A percentile compares a stretch with the other conserved stretches of the same genome.
phyloP scores from a whole-genome alignment of 306 rosid species.

The Malus sylvestris region DNA sequence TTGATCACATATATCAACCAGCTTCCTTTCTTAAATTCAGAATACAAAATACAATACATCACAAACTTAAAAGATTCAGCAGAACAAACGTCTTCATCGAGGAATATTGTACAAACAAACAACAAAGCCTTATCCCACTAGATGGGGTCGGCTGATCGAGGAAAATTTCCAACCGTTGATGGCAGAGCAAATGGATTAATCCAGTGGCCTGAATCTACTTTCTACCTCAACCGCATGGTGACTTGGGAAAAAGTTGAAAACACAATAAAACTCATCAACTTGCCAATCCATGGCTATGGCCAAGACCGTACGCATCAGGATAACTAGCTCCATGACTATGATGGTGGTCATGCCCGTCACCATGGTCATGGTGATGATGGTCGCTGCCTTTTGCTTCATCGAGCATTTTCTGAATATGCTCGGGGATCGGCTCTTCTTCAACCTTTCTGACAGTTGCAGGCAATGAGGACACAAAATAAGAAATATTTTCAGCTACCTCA shows the following conservation, averaged over 20 bases:
- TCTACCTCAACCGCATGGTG: neutral
- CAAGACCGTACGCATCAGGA: constrained; percentile 69
- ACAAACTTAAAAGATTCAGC: neutral
- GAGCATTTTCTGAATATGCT: constrained; percentile 53
- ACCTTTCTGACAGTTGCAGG: constrained; percentile 62
- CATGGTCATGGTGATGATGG: constrained; percentile 23
- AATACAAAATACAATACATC: constrained; percentile 1
- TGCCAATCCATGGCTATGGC: constrained; percentile 54
- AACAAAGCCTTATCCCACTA: too few species aligned
- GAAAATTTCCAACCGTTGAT: neutral
- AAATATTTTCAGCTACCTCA: constrained; percentile 58
- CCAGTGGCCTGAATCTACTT: neutral
- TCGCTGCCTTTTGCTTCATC: constrained; percentile 47
- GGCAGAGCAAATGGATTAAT: neutral
- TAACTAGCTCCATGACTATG: constrained; percentile 50
- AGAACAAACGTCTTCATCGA: neutral
- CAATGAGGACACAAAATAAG: constrained; percentile 59
- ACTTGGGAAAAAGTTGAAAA: neutral
- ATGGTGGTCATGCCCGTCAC: constrained; percentile 18
- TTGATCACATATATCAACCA: neutral
- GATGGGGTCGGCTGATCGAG: too few species aligned
- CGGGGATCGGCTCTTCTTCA: constrained; percentile 57
- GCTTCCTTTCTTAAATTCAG: neutral
- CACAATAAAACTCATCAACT: neutral
- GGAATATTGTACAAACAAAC: neutral